Conservation (phyloP, 441 rosid genomes). For the Gossypium gossypioides region DNA sequence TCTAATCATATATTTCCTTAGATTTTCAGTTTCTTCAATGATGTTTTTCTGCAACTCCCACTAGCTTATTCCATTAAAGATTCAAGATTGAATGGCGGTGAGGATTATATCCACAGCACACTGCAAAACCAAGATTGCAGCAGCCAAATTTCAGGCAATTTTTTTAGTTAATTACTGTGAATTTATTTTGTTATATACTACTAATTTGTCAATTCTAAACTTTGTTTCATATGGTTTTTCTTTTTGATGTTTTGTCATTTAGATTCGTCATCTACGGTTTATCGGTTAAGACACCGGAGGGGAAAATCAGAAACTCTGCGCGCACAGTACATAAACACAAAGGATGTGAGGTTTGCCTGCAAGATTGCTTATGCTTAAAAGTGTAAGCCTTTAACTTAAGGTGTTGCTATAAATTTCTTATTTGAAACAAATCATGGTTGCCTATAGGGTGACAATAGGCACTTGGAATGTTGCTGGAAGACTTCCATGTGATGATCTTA, state of each 20-base stretch:
- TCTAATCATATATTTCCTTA: background rate
- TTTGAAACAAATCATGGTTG: conserved; percentile 3
- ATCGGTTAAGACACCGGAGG: conserved; percentile 54
- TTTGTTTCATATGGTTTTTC: background rate
- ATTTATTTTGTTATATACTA: background rate
- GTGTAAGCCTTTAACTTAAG: background rate
- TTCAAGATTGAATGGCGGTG: conserved; percentile 20
- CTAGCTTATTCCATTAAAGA: conserved; percentile 61
- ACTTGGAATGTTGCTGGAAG: conserved; percentile 98
- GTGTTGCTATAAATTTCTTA: background rate
- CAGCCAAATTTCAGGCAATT: conserved; percentile 49
- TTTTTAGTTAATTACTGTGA: background rate
- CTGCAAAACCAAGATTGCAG: conserved; percentile 28
- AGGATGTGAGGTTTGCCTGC: conserved; percentile 75
- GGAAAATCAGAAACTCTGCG: conserved; percentile 90
- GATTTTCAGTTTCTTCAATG: too few relatives aligned
- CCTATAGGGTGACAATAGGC: conserved; percentile 61
- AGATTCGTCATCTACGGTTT: conserved; percentile 43
- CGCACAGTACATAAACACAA: conserved; percentile 72
- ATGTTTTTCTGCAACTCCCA: conserved; percentile 6
- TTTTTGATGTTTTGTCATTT: conserved; percentile 2
- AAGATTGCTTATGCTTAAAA: conserved; percentile 2
- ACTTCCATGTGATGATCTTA: conserved; percentile 59
- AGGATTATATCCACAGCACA: conserved; percentile 24
- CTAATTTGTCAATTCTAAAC: conserved; percentile 6